Evolutionary conservation across 495 filamentous ascomycete species (phyloP).

Genomic region (Hyaloscypha hepaticicola): DNA sequence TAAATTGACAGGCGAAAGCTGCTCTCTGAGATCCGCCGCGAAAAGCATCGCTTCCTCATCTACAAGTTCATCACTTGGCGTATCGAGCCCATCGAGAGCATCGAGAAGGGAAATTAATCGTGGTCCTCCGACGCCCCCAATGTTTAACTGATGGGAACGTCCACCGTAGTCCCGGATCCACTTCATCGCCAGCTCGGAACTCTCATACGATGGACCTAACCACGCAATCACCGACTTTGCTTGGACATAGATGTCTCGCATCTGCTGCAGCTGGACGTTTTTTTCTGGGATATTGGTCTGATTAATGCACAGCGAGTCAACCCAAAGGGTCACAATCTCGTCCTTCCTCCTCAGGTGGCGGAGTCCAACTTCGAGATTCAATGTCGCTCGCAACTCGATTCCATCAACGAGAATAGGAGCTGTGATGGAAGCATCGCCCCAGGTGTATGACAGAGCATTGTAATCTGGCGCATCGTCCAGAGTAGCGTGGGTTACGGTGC

Average conservation of each 20-base stretch:
- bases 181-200: too few species aligned
- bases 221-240: conserved; percentile 2
- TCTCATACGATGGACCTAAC: not conserved
- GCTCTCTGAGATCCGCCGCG: too few species aligned
- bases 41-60: too few species aligned
- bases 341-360: not conserved
- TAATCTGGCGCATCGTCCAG: not conserved
- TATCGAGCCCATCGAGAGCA: too few species aligned
- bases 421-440: not conserved
- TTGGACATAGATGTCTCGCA: conserved; percentile 29
- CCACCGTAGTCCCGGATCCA: too few species aligned
- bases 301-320: conserved; percentile 4
- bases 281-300: conserved; percentile 5
- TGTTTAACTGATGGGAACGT: too few species aligned
- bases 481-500: not conserved
- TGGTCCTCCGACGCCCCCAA: too few species aligned
- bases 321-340: not conserved
- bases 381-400: not conserved
- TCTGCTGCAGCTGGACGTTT: conserved; percentile 26
- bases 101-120: too few species aligned
- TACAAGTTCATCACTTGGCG: too few species aligned
- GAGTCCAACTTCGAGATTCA: not conserved
- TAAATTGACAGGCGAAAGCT: too few species aligned
- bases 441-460: conserved; percentile 2
- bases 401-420: not conserved